Base-by-base conservation (phyloP, 805 yeast genomes). In the Kregervanrija delftensis region DNA sequence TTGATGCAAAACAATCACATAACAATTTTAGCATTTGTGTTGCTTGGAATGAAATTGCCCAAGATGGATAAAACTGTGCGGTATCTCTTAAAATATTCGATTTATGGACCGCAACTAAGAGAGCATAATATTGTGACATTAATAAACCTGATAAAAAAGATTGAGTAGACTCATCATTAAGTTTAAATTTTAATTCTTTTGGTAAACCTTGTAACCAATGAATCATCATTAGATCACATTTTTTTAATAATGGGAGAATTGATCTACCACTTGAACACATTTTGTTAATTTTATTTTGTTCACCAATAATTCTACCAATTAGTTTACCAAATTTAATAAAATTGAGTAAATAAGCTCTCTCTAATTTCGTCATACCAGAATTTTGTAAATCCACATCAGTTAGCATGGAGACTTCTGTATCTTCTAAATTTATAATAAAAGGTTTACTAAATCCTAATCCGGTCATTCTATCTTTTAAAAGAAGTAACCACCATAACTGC, bases 21-120 rank as follows among this genome's bases (percentile, higher is more conserved):
- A 84, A 81, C 40, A 77, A 69, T 11, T 83, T 74, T 47, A 85
- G 79, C 80, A 83, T 81, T 54, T 85, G 77, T 1, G 89, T 86
- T 1, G 91, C 87, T 61, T 83, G 88, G 67, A 85, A 86, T 2
- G 89, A 83, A 41, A 85, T 83, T 4, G 88, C 86, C 84, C 87
- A 80, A 3, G 86, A 77, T 3, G 88, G 87, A 39, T 58, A 58
- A 13, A 41, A 40, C 35, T 57, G 56, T 0, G 54, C 51, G 33
- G 55, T 30, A 11, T 53, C 71, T 46, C 74, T 66, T 33, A 75
- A 64, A 55, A 83, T 76, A 54, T 83, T 82, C 5, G 87, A 78
- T 45, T 89, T 71, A 56, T 85, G 93, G 30, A 83, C 75, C 51
- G 83, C 66, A 52, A 83, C 81, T 44, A 85, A 69, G n/a, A 85